Base-by-base conservation (phyloP, 352 stramenopile species). In the Paralagenidium karlingii region DNA sequence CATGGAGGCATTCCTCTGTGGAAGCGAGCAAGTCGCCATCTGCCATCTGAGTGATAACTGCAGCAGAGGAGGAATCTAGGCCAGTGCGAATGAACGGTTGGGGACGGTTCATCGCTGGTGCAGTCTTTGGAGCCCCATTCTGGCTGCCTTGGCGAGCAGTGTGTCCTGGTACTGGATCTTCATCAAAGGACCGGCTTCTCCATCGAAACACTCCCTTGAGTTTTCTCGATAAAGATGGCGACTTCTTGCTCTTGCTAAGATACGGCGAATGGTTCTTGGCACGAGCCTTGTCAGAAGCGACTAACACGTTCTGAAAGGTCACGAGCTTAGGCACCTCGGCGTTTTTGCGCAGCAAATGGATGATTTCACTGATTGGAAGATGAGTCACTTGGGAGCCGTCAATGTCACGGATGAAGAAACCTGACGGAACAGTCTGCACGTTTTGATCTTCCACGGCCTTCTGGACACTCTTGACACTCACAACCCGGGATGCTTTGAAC, bases 321-420 rank as follows among this genome's bases (percentile, higher is more conserved):
- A 88, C 53, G 5, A 63, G 39, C 24, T 60, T 68, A 3, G 42
- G 22, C n/a, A n/a, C n/a, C 4, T 73, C 51, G 13, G 43, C 53
- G 44, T 74, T 82, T 4, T 65, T 53, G 11, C 59, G 60, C 6
- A 88, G 38, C 24, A 79, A 50, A 20, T 78, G 61, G 4, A 63
- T 50, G 30, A 85, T 80, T 29, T 88, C 69, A 6, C 54, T 61
- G 37, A 84, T 82, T 12, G 68, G 40, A 18, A 82, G 31, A 13
- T 68, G 55, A 1, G 65, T 31, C 2, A 84, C 70, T 34, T 61
- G 58, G 40, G 53, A 71, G 26, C 73, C 47, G 27, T 83, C 69
- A 19, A 87, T 77, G 41, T 83, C 57, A 44, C 75, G 68, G 3
- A 87, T 45, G 15, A 82, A 27, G 22, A 63, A 83, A 7, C 70